phyloP scores from a whole-genome alignment of 108 stramenopile genomes.

The Cyclostephanos tholiformis region DNA sequence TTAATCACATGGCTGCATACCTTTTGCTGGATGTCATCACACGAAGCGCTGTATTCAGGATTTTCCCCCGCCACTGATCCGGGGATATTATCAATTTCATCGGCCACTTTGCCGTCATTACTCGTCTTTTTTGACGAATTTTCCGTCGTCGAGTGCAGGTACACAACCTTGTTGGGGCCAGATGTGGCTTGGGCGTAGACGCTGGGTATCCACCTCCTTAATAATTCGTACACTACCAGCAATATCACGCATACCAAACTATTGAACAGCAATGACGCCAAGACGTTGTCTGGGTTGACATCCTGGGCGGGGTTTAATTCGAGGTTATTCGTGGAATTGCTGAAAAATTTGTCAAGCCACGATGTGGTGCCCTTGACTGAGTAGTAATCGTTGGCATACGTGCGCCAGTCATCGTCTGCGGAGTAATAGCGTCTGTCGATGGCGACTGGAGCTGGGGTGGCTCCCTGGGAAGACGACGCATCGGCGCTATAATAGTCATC shows the following conservation, averaged over 20 bases:
- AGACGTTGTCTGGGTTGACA: slow-evolving; percentile 74
- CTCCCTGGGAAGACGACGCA: background rate
- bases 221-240: slow-evolving; percentile 68
- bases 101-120: slow-evolving; percentile 7
- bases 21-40: background rate
- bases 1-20: background rate
- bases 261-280: slow-evolving; percentile 71
- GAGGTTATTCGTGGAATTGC: slow-evolving; percentile 25
- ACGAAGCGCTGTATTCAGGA: background rate
- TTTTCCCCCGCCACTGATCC: background rate
- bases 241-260: slow-evolving; percentile 67
- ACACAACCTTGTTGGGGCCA: background rate
- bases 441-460: background rate
- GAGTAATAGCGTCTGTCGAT: background rate
- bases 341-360: slow-evolving; percentile 12
- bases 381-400: background rate
- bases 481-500: background rate
- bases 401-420: background rate
- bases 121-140: slow-evolving; percentile 4
- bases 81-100: slow-evolving; percentile 5
- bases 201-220: slow-evolving; percentile 70
- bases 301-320: slow-evolving; percentile 49
- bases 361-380: background rate
- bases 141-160: background rate
- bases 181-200: slow-evolving; percentile 34